A percentile compares a stretch with the other conserved stretches of the same genome.
Evolutionary conservation across 306 rosid species (phyloP).

Genomic region (Quercus alba): DNA sequence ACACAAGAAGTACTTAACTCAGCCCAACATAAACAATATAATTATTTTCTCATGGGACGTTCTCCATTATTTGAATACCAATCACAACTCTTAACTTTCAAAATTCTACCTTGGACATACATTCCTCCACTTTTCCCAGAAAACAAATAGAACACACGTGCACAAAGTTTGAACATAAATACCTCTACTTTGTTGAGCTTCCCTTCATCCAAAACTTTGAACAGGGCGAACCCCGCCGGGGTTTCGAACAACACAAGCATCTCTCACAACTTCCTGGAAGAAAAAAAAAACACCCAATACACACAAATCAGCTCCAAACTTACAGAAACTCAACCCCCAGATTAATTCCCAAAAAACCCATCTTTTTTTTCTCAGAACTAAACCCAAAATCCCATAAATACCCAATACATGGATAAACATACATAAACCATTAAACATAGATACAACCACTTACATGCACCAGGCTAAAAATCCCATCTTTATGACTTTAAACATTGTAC

Average conservation of each 20-base stretch:
- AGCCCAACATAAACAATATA: background rate
- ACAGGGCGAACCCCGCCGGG: slow-evolving; percentile 76
- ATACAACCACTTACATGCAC: background rate
- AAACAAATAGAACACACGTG: background rate
- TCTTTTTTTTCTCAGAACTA: too few relatives aligned
- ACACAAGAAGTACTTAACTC: background rate
- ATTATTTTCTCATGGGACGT: background rate
- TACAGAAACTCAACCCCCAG: background rate
- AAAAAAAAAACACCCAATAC: background rate
- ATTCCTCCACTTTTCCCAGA: background rate
- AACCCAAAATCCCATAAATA: too few relatives aligned
- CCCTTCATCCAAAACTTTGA: slow-evolving; percentile 78
- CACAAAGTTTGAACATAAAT: background rate
- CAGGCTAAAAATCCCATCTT: background rate
- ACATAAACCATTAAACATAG: background rate
- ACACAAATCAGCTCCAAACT: background rate
- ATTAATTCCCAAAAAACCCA: background rate
- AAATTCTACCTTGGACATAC: background rate
- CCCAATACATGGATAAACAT: background rate
- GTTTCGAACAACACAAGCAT: slow-evolving; percentile 83
- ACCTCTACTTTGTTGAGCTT: slow-evolving; percentile 82
- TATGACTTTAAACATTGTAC: background rate
- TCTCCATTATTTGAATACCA: background rate
- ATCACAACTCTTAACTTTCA: background rate
- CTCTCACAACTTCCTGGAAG: slow-evolving; percentile 9